These are phyloP conservation scores for Rhynchospora breviuscula DNA, from an alignment of 176 grass and related monocot genomes.

Conservation along the genomic window DNA sequence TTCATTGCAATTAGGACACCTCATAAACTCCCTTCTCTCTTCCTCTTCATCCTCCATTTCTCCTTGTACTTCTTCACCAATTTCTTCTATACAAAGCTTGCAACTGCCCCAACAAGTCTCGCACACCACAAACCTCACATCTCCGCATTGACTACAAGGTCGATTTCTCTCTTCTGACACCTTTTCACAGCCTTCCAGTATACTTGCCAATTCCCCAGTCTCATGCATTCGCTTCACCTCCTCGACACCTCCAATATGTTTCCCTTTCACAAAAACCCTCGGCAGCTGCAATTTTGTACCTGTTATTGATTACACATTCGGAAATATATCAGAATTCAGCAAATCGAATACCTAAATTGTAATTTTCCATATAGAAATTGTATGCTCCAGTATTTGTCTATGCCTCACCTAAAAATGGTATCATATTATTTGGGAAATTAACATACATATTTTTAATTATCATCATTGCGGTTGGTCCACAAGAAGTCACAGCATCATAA, in stretches of 20 bases:
- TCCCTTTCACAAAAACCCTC: constrained; percentile 56
- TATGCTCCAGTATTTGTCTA: background rate
- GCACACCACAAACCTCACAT: constrained; percentile 82
- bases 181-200: constrained; percentile 45
- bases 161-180: constrained; percentile 1
- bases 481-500: background rate
- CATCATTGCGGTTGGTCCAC: background rate
- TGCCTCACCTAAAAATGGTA: background rate
- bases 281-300: constrained; percentile 37
- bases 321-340: background rate
- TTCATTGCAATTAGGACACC: constrained; percentile 82
- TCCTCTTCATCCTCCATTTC: constrained; percentile 3
- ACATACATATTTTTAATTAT: background rate
- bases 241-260: constrained; percentile 58
- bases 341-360: background rate
- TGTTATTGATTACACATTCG: background rate
- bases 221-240: constrained; percentile 85
- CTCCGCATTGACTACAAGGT: constrained; percentile 64
- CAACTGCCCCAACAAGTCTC: constrained; percentile 82
- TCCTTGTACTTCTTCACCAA: background rate
- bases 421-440: background rate
- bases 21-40: constrained; percentile 37
- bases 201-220: constrained; percentile 44
- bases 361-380: background rate
- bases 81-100: constrained; percentile 57